Evolutionary conservation across 805 yeast genomes (phyloP), one percentile per base, ranked within the genome.

Genomic region (Candida takata): DNA sequence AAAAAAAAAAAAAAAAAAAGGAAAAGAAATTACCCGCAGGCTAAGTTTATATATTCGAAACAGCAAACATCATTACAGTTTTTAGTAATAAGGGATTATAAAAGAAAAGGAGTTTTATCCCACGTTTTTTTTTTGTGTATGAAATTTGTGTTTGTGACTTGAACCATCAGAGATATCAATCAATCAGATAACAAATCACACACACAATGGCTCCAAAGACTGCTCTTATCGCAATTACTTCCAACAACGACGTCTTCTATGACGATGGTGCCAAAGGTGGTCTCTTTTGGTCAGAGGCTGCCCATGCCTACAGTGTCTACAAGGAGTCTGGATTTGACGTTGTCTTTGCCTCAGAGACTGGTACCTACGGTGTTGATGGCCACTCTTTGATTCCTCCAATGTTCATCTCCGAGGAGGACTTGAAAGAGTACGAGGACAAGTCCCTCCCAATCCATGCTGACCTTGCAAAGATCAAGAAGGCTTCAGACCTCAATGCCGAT

Each of bases 201-300:
- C 17, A 14, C 30, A 35, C 40, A 38, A 43, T 47, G 49, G 29
- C 44, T 18, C 36, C 50, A 40, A 48, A 41, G 34, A 68, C 58
- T 50, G 77, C 55, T 31, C 44, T 71, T 31, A 48, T 72, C 34
- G 72, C 72, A 15, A 40, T 70, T 35, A 58, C 76, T 7, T 58
- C 68, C 9, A 57, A 61, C 53, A 38, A 61, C 49, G 72, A 51
- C 15, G 56, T 51, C 11, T 75, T 78, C 62, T 77, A 77, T 55
- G 61, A 57, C 2, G 79, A 77, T 45, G 82, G 82, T 25, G 42
- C 60, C 35, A 72, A 70, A 41, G 74, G 84, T n/a, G 85, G 85
- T 26, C 59, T 75, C 19, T 79, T 65, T 59, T 67, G 66, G 46
- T 57, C 65, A 14, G 84, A 78, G 57, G 84, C 75, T 11, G 51